Conservation (phyloP, 2,329 filamentous ascomycete species). For the Zarea fungicola region DNA sequence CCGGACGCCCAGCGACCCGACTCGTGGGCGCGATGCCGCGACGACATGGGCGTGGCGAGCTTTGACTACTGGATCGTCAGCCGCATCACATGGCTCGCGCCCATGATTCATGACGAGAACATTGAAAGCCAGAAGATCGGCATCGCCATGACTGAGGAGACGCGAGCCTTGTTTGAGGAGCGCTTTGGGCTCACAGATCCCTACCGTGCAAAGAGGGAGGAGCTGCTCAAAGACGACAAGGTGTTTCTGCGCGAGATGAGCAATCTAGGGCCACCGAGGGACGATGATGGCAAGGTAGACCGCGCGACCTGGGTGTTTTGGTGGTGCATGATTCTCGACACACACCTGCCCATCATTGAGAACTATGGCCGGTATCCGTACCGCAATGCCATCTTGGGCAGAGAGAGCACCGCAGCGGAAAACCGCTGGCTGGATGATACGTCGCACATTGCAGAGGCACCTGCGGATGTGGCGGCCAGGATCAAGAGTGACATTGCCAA, state of each 20-base stretch:
- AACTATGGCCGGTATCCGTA: constrained; percentile 1
- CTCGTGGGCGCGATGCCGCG: constrained; percentile 3
- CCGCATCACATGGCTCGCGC: not conserved
- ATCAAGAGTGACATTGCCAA: not conserved
- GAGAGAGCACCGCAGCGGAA: not conserved
- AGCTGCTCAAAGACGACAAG: not conserved
- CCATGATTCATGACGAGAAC: not conserved
- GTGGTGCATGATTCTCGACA: constrained; percentile 9
- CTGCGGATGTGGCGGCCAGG: not conserved
- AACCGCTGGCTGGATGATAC: constrained; percentile 4
- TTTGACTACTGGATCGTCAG: constrained; percentile 5
- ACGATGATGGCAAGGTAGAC: not conserved
- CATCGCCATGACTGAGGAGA: not conserved
- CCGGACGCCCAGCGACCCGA: not conserved
- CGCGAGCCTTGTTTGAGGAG: not conserved
- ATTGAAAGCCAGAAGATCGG: not conserved
- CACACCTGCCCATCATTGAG: constrained; percentile 3
- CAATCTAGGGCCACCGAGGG: not conserved
- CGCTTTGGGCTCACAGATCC: constrained; percentile 1
- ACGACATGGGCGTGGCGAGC: not conserved
- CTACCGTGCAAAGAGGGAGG: not conserved
- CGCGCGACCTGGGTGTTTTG: not conserved
- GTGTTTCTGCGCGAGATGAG: constrained; percentile 1
- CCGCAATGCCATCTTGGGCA: constrained; percentile 2
- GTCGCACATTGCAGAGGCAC: constrained; percentile 1